Conservation (phyloP, 2,329 filamentous ascomycete genomes). For the Colletotrichum liriopes region DNA sequence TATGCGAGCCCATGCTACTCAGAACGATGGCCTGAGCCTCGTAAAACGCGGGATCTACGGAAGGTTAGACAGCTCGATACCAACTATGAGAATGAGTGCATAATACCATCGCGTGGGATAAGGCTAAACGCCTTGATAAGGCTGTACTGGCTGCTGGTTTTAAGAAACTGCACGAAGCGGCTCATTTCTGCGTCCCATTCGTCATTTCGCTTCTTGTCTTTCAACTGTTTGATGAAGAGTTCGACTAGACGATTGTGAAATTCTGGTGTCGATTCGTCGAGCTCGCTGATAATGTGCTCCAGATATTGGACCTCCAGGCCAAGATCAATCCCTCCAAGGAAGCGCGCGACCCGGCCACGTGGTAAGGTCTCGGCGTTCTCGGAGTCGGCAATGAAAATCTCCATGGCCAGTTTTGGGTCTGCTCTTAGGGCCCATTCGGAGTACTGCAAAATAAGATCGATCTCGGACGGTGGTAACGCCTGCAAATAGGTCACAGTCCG, state of each 20-base stretch:
- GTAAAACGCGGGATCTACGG: slow-evolving; percentile 84
- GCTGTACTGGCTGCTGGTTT: slow-evolving; percentile 85
- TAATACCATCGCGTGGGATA: slow-evolving; percentile 84
- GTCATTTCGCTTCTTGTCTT: slow-evolving; percentile 58
- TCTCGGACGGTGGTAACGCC: slow-evolving; percentile 86
- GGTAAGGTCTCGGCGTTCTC: slow-evolving; percentile 92
- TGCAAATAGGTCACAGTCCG: slow-evolving; percentile 93
- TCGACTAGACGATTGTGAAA: slow-evolving; percentile 90
- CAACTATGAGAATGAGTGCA: not conserved
- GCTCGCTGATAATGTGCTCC: slow-evolving; percentile 90
- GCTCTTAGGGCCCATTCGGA: slow-evolving; percentile 87
- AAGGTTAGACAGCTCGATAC: slow-evolving; percentile 39
- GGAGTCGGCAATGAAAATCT: slow-evolving; percentile 92
- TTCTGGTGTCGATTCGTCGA: slow-evolving; percentile 87
- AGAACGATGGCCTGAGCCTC: slow-evolving; percentile 92
- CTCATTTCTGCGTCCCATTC: slow-evolving; percentile 73
- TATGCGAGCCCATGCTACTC: slow-evolving; percentile 95
- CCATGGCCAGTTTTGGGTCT: slow-evolving; percentile 85
- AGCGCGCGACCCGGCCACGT: slow-evolving; percentile 81
- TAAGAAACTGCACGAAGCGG: slow-evolving; percentile 82
- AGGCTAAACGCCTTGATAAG: slow-evolving; percentile 82
- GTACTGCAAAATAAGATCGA: slow-evolving; percentile 93
- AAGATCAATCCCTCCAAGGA: slow-evolving; percentile 78
- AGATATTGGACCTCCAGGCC: slow-evolving; percentile 86
- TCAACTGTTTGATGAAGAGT: slow-evolving; percentile 74